phyloP scores from a whole-genome alignment of 345 rosid species.

The Pseudoturritis turrita region DNA sequence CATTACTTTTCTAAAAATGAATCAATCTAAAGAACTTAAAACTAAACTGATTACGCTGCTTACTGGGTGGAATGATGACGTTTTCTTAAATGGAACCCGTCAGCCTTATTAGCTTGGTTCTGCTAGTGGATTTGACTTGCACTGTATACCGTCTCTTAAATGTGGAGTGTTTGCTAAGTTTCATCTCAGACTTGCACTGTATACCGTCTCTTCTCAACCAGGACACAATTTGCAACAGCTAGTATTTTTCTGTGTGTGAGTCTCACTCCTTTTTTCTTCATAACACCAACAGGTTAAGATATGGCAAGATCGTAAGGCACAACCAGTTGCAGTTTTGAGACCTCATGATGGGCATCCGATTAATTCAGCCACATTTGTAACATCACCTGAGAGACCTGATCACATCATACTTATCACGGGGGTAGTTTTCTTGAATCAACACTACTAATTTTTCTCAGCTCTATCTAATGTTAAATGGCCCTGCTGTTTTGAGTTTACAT shows the following conservation, averaged over 20 bases:
- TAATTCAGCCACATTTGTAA: constrained; percentile 61
- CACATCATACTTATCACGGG: constrained; percentile 81
- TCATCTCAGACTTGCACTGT: background rate
- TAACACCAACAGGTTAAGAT: constrained; percentile 64
- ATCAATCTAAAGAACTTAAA: background rate
- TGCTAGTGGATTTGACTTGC: background rate
- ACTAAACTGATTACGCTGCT: background rate
- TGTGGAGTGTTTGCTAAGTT: background rate
- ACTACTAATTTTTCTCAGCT: background rate
- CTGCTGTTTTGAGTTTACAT: background rate
- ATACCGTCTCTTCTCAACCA: background rate
- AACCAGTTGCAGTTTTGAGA: constrained; percentile 63
- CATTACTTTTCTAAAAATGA: background rate
- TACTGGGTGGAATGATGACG: background rate
- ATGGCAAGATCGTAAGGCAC: constrained; percentile 80
- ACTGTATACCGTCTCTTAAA: no score
- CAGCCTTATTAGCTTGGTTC: background rate
- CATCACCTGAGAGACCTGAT: constrained; percentile 69
- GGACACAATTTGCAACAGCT: background rate
- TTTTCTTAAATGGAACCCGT: background rate
- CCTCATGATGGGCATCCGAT: constrained; percentile 88
- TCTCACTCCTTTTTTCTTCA: background rate
- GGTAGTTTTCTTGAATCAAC: constrained; percentile 38
- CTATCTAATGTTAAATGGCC: background rate
- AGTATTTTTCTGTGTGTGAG: background rate